Evolutionary conservation across 2,329 filamentous ascomycete species (phyloP).

Genomic region (Dothideomycetidae sp.): DNA sequence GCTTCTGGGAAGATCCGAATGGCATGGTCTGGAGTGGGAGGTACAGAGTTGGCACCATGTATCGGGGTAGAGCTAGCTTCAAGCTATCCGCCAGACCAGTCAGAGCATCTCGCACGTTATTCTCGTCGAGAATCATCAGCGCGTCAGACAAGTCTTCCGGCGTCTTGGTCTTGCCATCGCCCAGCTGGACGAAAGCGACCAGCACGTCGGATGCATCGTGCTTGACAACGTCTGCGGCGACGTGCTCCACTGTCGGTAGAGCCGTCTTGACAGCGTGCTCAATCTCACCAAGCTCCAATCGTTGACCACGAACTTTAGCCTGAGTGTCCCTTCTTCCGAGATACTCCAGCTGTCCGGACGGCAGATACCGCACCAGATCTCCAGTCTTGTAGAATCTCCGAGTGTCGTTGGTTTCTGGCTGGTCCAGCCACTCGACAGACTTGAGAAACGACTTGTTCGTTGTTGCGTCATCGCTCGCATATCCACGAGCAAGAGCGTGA

Average conservation of each 20-base stretch:
- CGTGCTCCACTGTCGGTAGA: not conserved
- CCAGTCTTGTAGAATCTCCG: slow-evolving; percentile 6
- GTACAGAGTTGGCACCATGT: slow-evolving; percentile 2
- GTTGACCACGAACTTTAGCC: slow-evolving; percentile 86
- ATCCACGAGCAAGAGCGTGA: slow-evolving; percentile 29
- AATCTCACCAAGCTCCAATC: slow-evolving; percentile 85
- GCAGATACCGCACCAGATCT: slow-evolving; percentile 51
- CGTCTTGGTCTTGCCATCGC: not conserved
- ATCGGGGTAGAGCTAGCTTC: not conserved
- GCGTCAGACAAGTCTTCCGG: not conserved
- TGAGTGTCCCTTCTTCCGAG: slow-evolving; percentile 63
- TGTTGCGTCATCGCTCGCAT: slow-evolving; percentile 22
- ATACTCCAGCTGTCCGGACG: slow-evolving; percentile 57
- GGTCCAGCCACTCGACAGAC: slow-evolving; percentile 14
- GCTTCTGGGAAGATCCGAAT: not conserved
- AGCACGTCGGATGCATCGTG: not conserved
- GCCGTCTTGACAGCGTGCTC: slow-evolving; percentile 31
- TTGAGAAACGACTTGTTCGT: slow-evolving; percentile 22
- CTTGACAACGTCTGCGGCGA: not conserved
- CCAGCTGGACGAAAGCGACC: not conserved
- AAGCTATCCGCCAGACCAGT: not conserved
- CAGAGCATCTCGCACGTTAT: not conserved
- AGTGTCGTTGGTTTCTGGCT: not conserved
- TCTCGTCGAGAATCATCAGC: not conserved
- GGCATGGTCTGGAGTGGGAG: slow-evolving; percentile 1